Conservation (phyloP, 2,329 filamentous ascomycete species). For the Nannizziopsis barbatae region DNA sequence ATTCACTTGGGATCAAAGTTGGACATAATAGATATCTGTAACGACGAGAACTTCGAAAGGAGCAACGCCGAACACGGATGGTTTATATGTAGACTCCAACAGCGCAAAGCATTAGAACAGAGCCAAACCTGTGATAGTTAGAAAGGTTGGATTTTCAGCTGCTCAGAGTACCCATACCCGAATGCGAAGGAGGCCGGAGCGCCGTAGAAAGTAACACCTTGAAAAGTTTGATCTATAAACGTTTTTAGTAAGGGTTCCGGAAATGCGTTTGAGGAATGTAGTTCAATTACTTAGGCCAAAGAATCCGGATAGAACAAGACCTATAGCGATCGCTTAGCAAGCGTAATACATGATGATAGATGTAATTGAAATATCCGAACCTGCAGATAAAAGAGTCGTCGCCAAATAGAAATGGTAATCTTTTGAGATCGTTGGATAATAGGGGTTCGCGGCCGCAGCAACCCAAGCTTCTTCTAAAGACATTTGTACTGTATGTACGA, state of each 20-base stretch:
- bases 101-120: constrained; percentile 97
- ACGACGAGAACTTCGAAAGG: too few relatives aligned
- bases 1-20: too few relatives aligned
- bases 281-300: constrained; percentile 68
- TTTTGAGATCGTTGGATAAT: constrained; percentile 69
- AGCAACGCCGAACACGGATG: not conserved
- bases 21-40: too few relatives aligned
- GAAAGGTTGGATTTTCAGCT: constrained; percentile 9
- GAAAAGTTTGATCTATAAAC: constrained; percentile 61
- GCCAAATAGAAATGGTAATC: constrained; percentile 71
- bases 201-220: constrained; percentile 66
- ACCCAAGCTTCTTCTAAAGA: constrained; percentile 87
- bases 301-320: constrained; percentile 58
- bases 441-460: constrained; percentile 77
- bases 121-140: constrained; percentile 57
- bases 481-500: constrained; percentile 26
- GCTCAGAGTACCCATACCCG: constrained; percentile 52
- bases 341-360: not conserved
- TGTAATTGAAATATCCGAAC: constrained; percentile 28
- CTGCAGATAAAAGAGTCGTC: constrained; percentile 61
- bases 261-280: not conserved
- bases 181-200: constrained; percentile 79
- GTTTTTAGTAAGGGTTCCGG: constrained; percentile 12
- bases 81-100: constrained; percentile 90
- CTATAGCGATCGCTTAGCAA: constrained; percentile 26